A percentile compares a stretch with the other conserved stretches of the same genome.
Evolutionary conservation across 75 land plant species (phyloP).

Genomic region (Pinus albicaulis): DNA sequence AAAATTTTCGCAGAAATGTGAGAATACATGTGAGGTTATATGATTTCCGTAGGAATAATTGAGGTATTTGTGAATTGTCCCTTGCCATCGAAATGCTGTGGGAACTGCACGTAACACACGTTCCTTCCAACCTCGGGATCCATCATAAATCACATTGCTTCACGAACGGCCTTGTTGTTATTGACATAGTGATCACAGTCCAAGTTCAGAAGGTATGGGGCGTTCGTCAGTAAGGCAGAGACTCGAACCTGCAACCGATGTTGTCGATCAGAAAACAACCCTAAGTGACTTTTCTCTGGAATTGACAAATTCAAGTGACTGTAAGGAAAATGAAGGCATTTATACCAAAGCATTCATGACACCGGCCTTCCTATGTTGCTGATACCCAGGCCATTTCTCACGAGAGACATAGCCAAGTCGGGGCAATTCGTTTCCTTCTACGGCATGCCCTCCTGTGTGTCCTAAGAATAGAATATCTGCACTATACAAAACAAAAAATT

Average conservation of each 20-base stretch:
- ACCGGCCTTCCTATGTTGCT: constrained; percentile 93
- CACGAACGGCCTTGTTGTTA: constrained; percentile 89
- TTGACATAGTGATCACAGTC: constrained; percentile 94
- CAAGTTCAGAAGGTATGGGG: constrained; percentile 80
- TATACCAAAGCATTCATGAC: constrained; percentile 89
- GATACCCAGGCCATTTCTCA: constrained; percentile 87
- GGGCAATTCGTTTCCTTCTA: constrained; percentile 90
- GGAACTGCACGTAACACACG: constrained; percentile 91
- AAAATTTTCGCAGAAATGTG: constrained; percentile 59
- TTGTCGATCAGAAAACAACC: neutral
- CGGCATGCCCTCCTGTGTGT: constrained; percentile 69
- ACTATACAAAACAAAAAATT: too few species aligned
- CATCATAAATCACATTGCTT: constrained; percentile 94
- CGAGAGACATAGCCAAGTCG: constrained; percentile 88
- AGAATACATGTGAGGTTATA: neutral
- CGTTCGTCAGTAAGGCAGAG: constrained; percentile 86
- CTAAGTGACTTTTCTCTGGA: neutral
- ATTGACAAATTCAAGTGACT: neutral
- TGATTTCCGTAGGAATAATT: constrained; percentile 80
- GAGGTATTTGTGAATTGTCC: constrained; percentile 87
- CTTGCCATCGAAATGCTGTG: constrained; percentile 89
- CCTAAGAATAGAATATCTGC: constrained; percentile 81
- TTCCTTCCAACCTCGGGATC: constrained; percentile 86
- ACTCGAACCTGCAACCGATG: constrained; percentile 61
- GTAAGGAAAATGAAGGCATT: neutral